phyloP scores from a whole-genome alignment of 805 yeast species.

The Hanseniaspora jakobsenii region DNA sequence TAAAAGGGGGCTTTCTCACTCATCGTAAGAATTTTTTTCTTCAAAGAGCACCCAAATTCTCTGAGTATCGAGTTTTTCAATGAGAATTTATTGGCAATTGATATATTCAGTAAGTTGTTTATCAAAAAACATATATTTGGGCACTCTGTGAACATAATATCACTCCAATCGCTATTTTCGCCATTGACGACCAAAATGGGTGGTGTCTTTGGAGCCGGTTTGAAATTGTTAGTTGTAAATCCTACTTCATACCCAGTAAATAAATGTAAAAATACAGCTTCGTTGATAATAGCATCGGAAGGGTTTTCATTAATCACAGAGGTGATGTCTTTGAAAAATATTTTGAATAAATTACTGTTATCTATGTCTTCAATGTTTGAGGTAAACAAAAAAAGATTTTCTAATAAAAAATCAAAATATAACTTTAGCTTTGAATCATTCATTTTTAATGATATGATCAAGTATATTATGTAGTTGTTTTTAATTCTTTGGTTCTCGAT shows the following conservation, averaged over 20 bases:
- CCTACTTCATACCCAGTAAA: not conserved
- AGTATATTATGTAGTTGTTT: no score
- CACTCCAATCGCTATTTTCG: slow-evolving; percentile 17
- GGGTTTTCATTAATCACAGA: not conserved
- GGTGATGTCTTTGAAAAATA: not conserved
- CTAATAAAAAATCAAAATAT: not conserved
- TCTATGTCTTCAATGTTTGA: not conserved
- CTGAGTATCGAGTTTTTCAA: not conserved
- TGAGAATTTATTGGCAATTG: not conserved
- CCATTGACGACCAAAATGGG: no score
- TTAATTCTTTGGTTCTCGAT: no score
- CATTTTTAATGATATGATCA: no score
- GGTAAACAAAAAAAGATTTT: not conserved
- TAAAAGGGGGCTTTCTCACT: no score
- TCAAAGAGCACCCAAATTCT: no score
- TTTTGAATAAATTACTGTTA: no score
- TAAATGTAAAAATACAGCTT: not conserved
- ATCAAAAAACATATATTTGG: not conserved
- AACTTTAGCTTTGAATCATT: not conserved
- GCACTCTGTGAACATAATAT: not conserved
- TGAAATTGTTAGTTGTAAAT: no score
- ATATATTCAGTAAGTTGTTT: not conserved
- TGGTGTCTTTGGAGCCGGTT: no score
- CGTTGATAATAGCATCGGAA: not conserved
- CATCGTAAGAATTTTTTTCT: no score